Evolutionary conservation across 768 basidiomycete species (phyloP), one percentile per base, ranked within the genome.

Genomic region (Ramaria sp.): DNA sequence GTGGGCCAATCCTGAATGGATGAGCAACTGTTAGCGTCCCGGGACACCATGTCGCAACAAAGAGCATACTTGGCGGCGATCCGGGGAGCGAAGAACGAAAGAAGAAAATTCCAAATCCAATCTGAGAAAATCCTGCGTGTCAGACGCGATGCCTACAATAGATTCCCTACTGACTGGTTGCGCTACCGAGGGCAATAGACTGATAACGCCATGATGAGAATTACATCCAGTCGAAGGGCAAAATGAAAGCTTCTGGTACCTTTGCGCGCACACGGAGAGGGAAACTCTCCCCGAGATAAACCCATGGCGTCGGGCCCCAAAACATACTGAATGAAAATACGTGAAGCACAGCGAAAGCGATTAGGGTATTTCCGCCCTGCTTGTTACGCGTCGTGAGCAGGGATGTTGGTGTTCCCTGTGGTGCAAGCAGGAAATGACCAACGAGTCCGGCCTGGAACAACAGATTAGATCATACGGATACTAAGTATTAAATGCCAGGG

Each of bases 221-320:
- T 17, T 20, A 33, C 10, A 51, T 27, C 45, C 20, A 41, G 2
- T 30, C 19, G 34, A 57, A 33, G 33, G 5, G 7, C 31, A 52
- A 41, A 43, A 27, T n/a, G 15, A 11, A 54, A 37, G 5, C 5
- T 15, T 22, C 17, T 27, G 27, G 27, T 27, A 58, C 74, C 68
- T 88, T 88, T 6, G 88, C 78, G 57, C 87, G 78, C 46, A 91
- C 84, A 48, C 86, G 82, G 22, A 90, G 79, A 13, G 87, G 88
- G 78, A 89, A 90, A 19, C 81, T 83, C 72, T 89, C 86, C 52
- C 85, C 85, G 33, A 87, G 77, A 63, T 86, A 86, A 6, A 86
- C 86, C 67, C 68, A 72, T 61, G 84, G 84, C 34, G 79, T 83
- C 7, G 84, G 83, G 12, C 86, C 86, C 86, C 86, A 89, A 71